These are phyloP conservation scores for Pilaira anomala DNA, from an alignment of 192 early-diverging fungal species.

Conservation along the genomic window DNA sequence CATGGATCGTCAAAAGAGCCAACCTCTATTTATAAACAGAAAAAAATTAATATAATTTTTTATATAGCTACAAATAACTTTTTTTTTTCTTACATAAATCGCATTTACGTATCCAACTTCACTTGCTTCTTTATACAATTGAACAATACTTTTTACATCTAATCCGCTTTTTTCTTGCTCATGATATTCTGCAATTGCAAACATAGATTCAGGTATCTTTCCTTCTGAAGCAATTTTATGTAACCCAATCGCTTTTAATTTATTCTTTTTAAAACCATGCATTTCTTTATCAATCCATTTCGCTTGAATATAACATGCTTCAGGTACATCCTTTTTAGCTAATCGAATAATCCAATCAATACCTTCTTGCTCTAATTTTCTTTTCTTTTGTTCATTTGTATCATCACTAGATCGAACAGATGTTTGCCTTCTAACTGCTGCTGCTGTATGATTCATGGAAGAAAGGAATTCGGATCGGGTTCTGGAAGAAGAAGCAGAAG, in stretches of 20 bases:
- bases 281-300: conserved; percentile 60
- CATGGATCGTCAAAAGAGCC: conserved; percentile 73
- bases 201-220: conserved; percentile 59
- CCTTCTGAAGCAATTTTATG: conserved; percentile 62
- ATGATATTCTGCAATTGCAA: conserved; percentile 43
- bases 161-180: neutral
- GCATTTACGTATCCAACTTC: conserved; percentile 60
- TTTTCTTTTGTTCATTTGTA: conserved; percentile 3
- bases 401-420: neutral
- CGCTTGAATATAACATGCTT: conserved; percentile 73
- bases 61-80: neutral
- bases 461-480: too few species aligned
- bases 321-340: conserved; percentile 61
- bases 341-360: conserved; percentile 67
- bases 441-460: too few species aligned
- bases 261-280: conserved; percentile 42
- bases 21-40: conserved; percentile 54
- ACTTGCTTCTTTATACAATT: conserved; percentile 53
- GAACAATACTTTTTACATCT: conserved; percentile 49
- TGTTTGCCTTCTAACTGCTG: neutral
- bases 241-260: conserved; percentile 18
- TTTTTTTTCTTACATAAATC: conserved; percentile 49
- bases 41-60: neutral
- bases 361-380: conserved; percentile 48
- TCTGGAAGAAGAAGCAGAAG: too few species aligned